These are phyloP conservation scores for Talaromyces sp. DNA, from an alignment of 2,329 filamentous ascomycete genomes.

Conservation along the genomic window DNA sequence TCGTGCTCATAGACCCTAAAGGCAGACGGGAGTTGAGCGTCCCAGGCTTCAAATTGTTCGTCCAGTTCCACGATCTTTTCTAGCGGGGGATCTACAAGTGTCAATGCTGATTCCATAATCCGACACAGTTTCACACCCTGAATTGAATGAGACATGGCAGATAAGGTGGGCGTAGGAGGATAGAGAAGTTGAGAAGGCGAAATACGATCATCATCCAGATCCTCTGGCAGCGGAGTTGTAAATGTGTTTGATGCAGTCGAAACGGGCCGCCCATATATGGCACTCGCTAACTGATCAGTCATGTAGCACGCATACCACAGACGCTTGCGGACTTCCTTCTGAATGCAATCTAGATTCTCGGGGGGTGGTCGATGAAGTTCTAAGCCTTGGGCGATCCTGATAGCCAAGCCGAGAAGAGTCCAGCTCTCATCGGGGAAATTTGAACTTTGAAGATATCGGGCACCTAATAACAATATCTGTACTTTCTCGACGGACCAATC, in stretches of 20 bases:
- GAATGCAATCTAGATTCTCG: constrained; percentile 12
- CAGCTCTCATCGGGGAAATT: constrained; percentile 19
- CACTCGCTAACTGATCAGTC: constrained; percentile 16
- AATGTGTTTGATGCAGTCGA: constrained; percentile 15
- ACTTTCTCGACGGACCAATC: constrained; percentile 18
- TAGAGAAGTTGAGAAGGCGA: constrained; percentile 14
- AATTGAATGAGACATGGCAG: constrained; percentile 13
- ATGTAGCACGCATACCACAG: constrained; percentile 18
- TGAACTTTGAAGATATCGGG: constrained; percentile 18
- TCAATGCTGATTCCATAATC: constrained; percentile 15
- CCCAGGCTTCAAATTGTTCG: constrained; percentile 16
- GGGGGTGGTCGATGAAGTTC: constrained; percentile 17
- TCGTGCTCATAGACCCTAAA: constrained; percentile 12
- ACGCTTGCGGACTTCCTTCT: constrained; percentile 17
- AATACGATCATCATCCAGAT: constrained; percentile 17
- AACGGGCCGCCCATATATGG: constrained; percentile 17
- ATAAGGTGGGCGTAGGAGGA: constrained; percentile 11
- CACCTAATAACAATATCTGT: constrained; percentile 15
- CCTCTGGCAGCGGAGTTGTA: constrained; percentile 16
- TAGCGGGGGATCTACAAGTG: constrained; percentile 15
- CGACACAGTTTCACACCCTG: constrained; percentile 14
- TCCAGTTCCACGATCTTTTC: constrained; percentile 17
- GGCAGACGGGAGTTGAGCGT: constrained; percentile 8
- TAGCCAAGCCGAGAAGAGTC: constrained; percentile 17
- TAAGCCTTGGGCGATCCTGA: constrained; percentile 16